These are phyloP conservation scores for Penicillium sp. DNA, from an alignment of 2,329 filamentous ascomycete species.

Conservation along the genomic window DNA sequence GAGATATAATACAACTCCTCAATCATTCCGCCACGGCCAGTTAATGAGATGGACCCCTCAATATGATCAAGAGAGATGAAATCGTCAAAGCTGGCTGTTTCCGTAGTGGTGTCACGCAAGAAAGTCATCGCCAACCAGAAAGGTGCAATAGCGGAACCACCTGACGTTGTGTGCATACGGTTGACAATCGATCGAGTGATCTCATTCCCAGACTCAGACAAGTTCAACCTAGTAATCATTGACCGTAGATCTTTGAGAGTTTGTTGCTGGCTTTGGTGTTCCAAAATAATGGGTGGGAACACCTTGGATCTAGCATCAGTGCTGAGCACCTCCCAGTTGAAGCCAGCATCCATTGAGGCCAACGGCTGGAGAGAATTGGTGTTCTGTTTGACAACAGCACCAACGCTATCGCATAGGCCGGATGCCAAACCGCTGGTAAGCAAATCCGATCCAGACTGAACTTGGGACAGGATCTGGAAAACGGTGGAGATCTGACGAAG, in stretches of 20 bases:
- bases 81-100: slow-evolving; percentile 58
- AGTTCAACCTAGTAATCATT: slow-evolving; percentile 55
- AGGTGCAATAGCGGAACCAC: slow-evolving; percentile 62
- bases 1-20: slow-evolving; percentile 45
- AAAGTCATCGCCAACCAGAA: slow-evolving; percentile 80
- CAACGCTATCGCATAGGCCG: slow-evolving; percentile 72
- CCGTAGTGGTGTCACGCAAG: slow-evolving; percentile 53
- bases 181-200: slow-evolving; percentile 66
- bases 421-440: slow-evolving; percentile 35
- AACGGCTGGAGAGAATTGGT: slow-evolving; percentile 30
- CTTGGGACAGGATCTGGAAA: slow-evolving; percentile 61
- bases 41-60: slow-evolving; percentile 25
- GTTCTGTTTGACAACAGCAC: slow-evolving; percentile 43
- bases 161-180: slow-evolving; percentile 57
- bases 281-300: slow-evolving; percentile 63
- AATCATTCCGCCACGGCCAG: slow-evolving; percentile 35
- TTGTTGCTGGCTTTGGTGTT: slow-evolving; percentile 63
- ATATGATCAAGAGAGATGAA: slow-evolving; percentile 58
- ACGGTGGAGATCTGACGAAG: slow-evolving; percentile 75
- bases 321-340: slow-evolving; percentile 29
- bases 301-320: slow-evolving; percentile 21
- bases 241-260: slow-evolving; percentile 62
- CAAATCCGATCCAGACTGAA: slow-evolving; percentile 49
- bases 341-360: slow-evolving; percentile 13
- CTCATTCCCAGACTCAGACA: slow-evolving; percentile 41